phyloP scores from a whole-genome alignment of 192 early-diverging fungal species.

The Coemansia sp. region DNA sequence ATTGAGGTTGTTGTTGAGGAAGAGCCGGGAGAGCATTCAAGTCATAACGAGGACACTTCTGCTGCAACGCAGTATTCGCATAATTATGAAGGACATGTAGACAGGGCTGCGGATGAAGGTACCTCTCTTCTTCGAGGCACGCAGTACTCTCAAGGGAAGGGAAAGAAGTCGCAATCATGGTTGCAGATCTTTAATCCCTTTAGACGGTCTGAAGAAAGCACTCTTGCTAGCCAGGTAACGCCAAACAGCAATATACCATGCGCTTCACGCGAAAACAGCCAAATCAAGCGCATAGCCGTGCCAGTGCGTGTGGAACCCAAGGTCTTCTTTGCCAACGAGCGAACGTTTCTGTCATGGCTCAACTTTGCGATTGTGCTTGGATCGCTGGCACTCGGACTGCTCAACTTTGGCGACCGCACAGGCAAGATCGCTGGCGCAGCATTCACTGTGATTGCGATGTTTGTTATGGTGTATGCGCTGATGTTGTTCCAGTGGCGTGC shows the following conservation, averaged over 20 bases:
- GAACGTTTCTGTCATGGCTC: slow-evolving; percentile 89
- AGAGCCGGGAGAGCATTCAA: slow-evolving; percentile 37
- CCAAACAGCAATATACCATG: slow-evolving; percentile 17
- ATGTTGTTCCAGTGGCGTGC: slow-evolving; percentile 76
- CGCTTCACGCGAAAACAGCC: slow-evolving; percentile 8
- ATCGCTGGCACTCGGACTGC: slow-evolving; percentile 71
- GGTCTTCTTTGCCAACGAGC: slow-evolving; percentile 94
- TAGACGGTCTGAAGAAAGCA: neutral
- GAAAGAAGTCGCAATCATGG: slow-evolving; percentile 18
- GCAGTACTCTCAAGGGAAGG: neutral
- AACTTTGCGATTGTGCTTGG: slow-evolving; percentile 79
- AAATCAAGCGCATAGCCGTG: slow-evolving; percentile 67
- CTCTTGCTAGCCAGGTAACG: slow-evolving; percentile 5
- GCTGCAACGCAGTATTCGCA: slow-evolving; percentile 25
- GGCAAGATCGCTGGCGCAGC: slow-evolving; percentile 67
- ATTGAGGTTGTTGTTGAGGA: slow-evolving; percentile 41
- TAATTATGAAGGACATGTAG: slow-evolving; percentile 14
- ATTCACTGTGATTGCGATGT: slow-evolving; percentile 72
- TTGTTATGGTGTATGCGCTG: slow-evolving; percentile 78
- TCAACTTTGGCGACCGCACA: slow-evolving; percentile 81
- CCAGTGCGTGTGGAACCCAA: slow-evolving; percentile 86
- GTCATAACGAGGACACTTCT: slow-evolving; percentile 34
- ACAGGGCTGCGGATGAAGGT: slow-evolving; percentile 15
- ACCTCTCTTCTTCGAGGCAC: slow-evolving; percentile 31
- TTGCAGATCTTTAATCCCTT: slow-evolving; percentile 42